These are phyloP conservation scores for Dittrichia graveolens DNA, from an alignment of 129 eudicot genomes.

Conservation along the genomic window DNA sequence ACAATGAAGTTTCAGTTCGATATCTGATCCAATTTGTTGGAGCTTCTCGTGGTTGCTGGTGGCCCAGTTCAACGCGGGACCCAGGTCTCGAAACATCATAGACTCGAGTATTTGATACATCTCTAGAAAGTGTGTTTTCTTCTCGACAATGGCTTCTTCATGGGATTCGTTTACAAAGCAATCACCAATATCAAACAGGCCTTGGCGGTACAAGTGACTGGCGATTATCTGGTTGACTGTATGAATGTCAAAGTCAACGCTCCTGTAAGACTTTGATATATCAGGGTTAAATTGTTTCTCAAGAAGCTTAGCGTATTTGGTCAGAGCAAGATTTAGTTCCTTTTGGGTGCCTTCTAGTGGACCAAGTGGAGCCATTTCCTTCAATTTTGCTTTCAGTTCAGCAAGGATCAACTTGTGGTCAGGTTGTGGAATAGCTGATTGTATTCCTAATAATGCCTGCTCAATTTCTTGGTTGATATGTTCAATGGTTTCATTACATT, in stretches of 20 bases:
- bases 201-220: slow-evolving; percentile 78
- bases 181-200: slow-evolving; percentile 76
- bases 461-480: slow-evolving; percentile 65
- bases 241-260: slow-evolving; percentile 62
- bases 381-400: slow-evolving; percentile 65
- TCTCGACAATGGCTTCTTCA: slow-evolving; percentile 45
- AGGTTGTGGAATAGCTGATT: slow-evolving; percentile 39
- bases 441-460: slow-evolving; percentile 61
- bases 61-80: slow-evolving; percentile 83
- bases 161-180: slow-evolving; percentile 56
- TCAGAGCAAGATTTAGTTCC: slow-evolving; percentile 70
- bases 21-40: slow-evolving; percentile 59
- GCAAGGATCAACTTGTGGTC: slow-evolving; percentile 49
- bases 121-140: slow-evolving; percentile 60
- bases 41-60: slow-evolving; percentile 56
- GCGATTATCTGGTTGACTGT: slow-evolving; percentile 71
- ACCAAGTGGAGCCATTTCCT: slow-evolving; percentile 63
- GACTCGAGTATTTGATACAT: slow-evolving; percentile 78
- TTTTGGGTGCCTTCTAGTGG: slow-evolving; percentile 74
- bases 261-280: slow-evolving; percentile 77
- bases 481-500: slow-evolving; percentile 66
- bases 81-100: slow-evolving; percentile 64
- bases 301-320: slow-evolving; percentile 76
- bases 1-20: slow-evolving; percentile 69
- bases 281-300: slow-evolving; percentile 83